A percentile compares a stretch with the other conserved stretches of the same genome.
phyloP scores from a whole-genome alignment of 768 basidiomycete genomes.

The Symmetrospora coprosmae region DNA sequence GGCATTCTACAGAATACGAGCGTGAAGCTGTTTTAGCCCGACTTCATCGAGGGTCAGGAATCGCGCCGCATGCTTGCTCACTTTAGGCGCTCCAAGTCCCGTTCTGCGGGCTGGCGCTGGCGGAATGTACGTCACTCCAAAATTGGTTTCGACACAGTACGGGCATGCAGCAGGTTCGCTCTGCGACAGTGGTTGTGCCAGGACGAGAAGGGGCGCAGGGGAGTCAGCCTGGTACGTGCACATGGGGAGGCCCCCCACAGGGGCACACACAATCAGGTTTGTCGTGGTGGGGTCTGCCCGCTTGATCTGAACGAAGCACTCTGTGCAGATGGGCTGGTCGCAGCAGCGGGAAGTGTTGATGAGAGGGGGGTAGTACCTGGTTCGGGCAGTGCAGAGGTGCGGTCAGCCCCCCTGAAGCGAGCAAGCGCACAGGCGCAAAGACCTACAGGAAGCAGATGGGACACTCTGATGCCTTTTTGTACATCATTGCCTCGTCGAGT shows the following conservation, averaged over 20 bases:
- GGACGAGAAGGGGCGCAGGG: no score
- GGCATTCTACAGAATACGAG: not conserved
- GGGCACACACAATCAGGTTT: constrained; percentile 51
- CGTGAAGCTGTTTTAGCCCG: not conserved
- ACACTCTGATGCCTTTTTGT: constrained; percentile 53
- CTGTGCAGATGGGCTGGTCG: constrained; percentile 95
- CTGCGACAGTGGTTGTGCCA: not conserved
- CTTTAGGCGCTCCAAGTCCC: not conserved
- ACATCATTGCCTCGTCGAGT: constrained; percentile 32
- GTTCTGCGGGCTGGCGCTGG: constrained; percentile 9
- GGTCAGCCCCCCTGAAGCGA: not conserved
- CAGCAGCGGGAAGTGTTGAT: constrained; percentile 96
- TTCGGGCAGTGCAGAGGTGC: not conserved
- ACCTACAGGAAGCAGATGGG: constrained; percentile 90
- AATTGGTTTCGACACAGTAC: constrained; percentile 93
- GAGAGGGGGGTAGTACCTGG: constrained; percentile 87
- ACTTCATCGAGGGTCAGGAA: not conserved
- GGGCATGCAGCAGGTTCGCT: constrained; percentile 96
- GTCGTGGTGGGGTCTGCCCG: constrained; percentile 85
- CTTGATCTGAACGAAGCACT: constrained; percentile 99
- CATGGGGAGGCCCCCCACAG: no score
- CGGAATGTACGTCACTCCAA: constrained; percentile 64
- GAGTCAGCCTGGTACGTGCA: no score
- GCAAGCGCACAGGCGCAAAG: constrained; percentile 20
- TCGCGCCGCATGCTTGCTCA: not conserved